Conservation (phyloP, 805 yeast species). For the Saccharomycopsis fermentans region DNA sequence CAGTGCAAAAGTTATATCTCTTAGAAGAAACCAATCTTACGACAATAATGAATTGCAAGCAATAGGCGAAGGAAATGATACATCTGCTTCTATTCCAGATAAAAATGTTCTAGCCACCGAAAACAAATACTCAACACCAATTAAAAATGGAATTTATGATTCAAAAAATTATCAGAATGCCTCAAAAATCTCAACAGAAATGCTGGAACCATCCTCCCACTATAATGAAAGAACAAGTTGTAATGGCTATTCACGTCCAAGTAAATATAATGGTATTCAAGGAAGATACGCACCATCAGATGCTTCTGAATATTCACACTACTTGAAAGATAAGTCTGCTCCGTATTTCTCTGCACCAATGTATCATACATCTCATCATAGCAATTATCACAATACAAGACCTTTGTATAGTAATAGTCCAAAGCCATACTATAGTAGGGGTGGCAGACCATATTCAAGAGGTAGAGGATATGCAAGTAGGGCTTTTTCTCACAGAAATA, state of each 20-base stretch:
- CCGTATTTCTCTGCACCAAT: neutral
- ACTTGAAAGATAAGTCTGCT: neutral
- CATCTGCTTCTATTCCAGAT: neutral
- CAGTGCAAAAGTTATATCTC: neutral
- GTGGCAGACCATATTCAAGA: neutral
- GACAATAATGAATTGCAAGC: neutral
- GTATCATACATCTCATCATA: neutral
- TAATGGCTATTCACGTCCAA: neutral
- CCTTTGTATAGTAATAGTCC: neutral
- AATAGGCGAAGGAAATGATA: neutral
- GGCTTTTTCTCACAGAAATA: neutral
- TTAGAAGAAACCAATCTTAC: neutral
- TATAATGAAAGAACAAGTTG: neutral
- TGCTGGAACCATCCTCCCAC: neutral
- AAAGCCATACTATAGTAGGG: neutral
- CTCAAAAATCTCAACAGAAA: no score
- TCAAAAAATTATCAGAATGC: no score
- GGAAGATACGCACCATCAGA: neutral
- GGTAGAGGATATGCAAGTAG: neutral
- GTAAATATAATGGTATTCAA: neutral
- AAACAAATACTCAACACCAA: neutral
- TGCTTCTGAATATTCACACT: neutral
- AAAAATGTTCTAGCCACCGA: neutral
- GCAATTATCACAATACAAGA: neutral
- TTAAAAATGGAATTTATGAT: neutral